phyloP scores from a whole-genome alignment of 176 grass and related monocot species.

The Zea luxurians region DNA sequence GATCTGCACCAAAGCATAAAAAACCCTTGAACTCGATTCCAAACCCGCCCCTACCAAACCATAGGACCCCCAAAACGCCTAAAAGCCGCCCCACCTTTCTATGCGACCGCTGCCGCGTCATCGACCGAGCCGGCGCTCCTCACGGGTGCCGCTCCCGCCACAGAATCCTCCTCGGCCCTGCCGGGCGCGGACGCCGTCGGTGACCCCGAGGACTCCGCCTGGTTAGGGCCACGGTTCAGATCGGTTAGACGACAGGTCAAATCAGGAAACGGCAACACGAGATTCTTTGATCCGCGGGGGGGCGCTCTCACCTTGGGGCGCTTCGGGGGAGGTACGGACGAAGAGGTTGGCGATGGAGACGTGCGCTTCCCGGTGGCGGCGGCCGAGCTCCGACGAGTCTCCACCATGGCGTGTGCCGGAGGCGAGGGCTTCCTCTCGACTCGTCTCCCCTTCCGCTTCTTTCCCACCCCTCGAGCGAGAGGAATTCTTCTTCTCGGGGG shows the following conservation, averaged over 20 bases:
- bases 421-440: slow-evolving; percentile 36
- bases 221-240: slow-evolving; percentile 27
- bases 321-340: slow-evolving; percentile 58
- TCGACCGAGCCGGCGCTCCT: too few relatives aligned
- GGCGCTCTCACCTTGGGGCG: slow-evolving; percentile 70
- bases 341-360: slow-evolving; percentile 41
- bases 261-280: not conserved
- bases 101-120: too few relatives aligned
- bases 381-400: slow-evolving; percentile 88
- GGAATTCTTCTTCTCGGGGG: too few relatives aligned
- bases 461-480: not conserved
- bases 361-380: slow-evolving; percentile 52
- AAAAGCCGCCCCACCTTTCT: too few relatives aligned
- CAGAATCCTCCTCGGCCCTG: too few relatives aligned
- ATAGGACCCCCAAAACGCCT: too few relatives aligned
- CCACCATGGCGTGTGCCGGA: slow-evolving; percentile 66
- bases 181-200: too few relatives aligned
- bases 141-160: too few relatives aligned
- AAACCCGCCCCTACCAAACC: too few relatives aligned
- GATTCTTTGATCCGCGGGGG: slow-evolving; percentile 19
- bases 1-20: slow-evolving; percentile 52
- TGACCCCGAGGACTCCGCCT: not conserved
- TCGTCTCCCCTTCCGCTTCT: not conserved
- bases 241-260: not conserved
- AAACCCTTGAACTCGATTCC: slow-evolving; percentile 43